A percentile compares a stretch with the other conserved stretches of the same genome.
These are phyloP conservation scores for Lactarius evosmus DNA, from an alignment of 768 basidiomycete species.

Conservation along the genomic window DNA sequence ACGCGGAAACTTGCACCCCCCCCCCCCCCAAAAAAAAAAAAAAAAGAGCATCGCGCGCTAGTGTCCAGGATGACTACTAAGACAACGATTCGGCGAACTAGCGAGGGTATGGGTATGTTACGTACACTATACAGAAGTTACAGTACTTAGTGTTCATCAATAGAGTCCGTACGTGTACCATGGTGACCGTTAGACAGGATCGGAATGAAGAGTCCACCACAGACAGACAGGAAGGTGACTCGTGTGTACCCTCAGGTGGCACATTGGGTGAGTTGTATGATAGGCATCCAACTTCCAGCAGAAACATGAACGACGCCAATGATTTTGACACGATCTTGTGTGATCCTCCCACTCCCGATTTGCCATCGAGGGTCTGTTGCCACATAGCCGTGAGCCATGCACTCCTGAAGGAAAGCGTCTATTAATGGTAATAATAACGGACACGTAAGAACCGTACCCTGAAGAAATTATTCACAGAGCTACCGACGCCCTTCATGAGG, in stretches of 20 bases:
- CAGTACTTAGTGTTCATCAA: neutral
- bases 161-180: neutral
- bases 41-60: neutral
- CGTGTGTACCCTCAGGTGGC: neutral
- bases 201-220: too few relatives aligned
- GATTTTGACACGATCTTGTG: conserved; percentile 9
- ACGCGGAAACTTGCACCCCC: neutral
- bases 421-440: neutral
- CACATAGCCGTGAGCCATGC: neutral
- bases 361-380: conserved; percentile 2
- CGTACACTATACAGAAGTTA: neutral
- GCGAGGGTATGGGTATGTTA: neutral
- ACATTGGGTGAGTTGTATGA: conserved; percentile 12
- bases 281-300: conserved; percentile 24
- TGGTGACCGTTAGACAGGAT: neutral
- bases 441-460: neutral
- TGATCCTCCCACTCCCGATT: conserved; percentile 18
- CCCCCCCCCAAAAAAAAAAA: too few relatives aligned
- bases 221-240: neutral
- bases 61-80: neutral
- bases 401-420: neutral
- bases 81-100: neutral
- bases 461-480: conserved; percentile 16
- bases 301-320: conserved; percentile 21
- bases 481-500: conserved; percentile 7